Evolutionary conservation across 371 early-diverging fungal genomes (phyloP).

Genomic region (Funneliformis caledonium): DNA sequence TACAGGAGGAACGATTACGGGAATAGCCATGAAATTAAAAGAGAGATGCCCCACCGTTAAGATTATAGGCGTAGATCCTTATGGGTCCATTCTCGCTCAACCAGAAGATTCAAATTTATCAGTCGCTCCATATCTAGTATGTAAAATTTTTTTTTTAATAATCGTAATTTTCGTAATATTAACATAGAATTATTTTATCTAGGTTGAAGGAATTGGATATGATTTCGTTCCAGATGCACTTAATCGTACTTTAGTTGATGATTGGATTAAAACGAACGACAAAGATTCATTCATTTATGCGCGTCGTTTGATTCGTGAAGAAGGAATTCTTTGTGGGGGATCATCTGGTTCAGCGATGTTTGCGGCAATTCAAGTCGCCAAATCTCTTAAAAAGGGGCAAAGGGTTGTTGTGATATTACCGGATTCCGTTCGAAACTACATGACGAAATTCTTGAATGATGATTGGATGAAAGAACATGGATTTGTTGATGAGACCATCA

Average conservation of each 20-base stretch:
- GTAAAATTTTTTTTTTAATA: background rate
- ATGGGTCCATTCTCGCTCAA: slow-evolving; percentile 91
- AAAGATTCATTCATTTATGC: slow-evolving; percentile 94
- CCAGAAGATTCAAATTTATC: slow-evolving; percentile 73
- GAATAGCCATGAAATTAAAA: slow-evolving; percentile 91
- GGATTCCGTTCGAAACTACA: slow-evolving; percentile 97
- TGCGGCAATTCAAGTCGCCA: slow-evolving; percentile 85
- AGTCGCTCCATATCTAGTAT: slow-evolving; percentile 56
- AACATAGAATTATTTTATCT: background rate
- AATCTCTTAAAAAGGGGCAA: slow-evolving; percentile 83
- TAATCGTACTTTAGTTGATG: slow-evolving; percentile 81
- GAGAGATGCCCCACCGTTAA: slow-evolving; percentile 86
- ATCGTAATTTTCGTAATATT: background rate
- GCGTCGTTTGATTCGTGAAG: slow-evolving; percentile 93
- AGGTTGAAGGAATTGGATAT: slow-evolving; percentile 97
- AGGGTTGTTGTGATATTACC: slow-evolving; percentile 92
- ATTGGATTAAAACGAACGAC: slow-evolving; percentile 94
- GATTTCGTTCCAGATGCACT: slow-evolving; percentile 95
- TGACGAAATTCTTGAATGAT: slow-evolving; percentile 95
- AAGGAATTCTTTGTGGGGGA: slow-evolving; percentile 93
- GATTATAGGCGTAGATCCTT: slow-evolving; percentile 93
- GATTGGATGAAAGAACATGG: slow-evolving; percentile 90
- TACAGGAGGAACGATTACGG: slow-evolving; percentile 97
- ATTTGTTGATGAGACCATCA: slow-evolving; percentile 68
- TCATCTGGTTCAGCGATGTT: slow-evolving; percentile 94